These are phyloP conservation scores for Metschnikowia similis DNA, from an alignment of 805 yeast species.

Conservation along the genomic window DNA sequence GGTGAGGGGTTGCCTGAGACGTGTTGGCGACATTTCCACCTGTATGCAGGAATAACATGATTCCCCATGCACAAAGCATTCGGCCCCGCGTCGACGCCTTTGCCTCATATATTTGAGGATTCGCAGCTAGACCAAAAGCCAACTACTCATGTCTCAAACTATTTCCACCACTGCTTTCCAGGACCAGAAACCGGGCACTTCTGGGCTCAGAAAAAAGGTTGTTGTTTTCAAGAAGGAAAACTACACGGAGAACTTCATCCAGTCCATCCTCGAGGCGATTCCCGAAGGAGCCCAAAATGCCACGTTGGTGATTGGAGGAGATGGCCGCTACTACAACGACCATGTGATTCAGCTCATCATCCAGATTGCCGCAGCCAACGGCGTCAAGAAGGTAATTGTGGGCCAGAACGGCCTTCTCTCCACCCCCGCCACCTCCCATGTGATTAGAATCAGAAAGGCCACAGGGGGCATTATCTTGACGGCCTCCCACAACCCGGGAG, in stretches of 20 bases:
- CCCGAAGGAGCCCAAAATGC: slow-evolving; percentile 82
- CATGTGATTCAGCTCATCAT: slow-evolving; percentile 78
- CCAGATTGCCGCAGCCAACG: slow-evolving; percentile 84
- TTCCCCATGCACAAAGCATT: neutral
- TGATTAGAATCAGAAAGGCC: slow-evolving; percentile 68
- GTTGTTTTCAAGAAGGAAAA: slow-evolving; percentile 71
- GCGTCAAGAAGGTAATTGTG: slow-evolving; percentile 76
- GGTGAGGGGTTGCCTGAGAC: slow-evolving; percentile 1
- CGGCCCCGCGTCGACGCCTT: slow-evolving; percentile 4
- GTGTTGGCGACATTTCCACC: neutral
- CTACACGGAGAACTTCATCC: slow-evolving; percentile 93
- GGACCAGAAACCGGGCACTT: slow-evolving; percentile 98
- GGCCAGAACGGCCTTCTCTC: slow-evolving; percentile 88
- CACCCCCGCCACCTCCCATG: slow-evolving; percentile 95
- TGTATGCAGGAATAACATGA: slow-evolving; percentile 1
- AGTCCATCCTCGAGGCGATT: slow-evolving; percentile 76
- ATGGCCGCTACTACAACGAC: slow-evolving; percentile 89
- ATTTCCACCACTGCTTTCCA: slow-evolving; percentile 68
- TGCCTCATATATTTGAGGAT: neutral
- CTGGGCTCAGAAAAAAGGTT: slow-evolving; percentile 92
- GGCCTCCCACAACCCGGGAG: slow-evolving; percentile 98
- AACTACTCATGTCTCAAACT: slow-evolving; percentile 14
- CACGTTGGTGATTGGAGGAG: slow-evolving; percentile 90
- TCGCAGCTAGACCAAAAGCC: neutral
- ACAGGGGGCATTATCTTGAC: slow-evolving; percentile 96